Conservation (phyloP, 2,329 filamentous ascomycete genomes). For the Alternaria ventricosa region DNA sequence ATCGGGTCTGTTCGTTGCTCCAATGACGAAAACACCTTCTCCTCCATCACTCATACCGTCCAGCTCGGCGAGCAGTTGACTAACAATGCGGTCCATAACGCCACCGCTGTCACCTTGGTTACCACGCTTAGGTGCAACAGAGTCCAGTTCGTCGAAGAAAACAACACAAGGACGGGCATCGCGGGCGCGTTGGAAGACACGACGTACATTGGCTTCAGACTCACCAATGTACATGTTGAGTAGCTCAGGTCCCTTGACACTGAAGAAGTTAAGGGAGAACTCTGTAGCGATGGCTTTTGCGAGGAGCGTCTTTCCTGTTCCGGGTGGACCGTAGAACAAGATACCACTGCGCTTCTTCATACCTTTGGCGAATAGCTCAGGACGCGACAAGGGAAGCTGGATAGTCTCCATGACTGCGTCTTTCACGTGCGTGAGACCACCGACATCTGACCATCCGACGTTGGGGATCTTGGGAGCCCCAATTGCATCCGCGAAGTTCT, state of each 20-base stretch:
- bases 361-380: conserved; percentile 93
- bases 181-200: conserved; percentile 85
- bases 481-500: conserved; percentile 97
- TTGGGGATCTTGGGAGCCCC: conserved; percentile 98
- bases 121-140: conserved; percentile 92
- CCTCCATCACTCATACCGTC: conserved; percentile 97
- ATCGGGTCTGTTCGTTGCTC: conserved; percentile 93
- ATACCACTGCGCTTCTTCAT: conserved; percentile 98
- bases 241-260: conserved; percentile 87
- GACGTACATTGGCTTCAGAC: conserved; percentile 87
- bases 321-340: conserved; percentile 88
- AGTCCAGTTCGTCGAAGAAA: conserved; percentile 93
- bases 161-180: conserved; percentile 88
- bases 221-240: conserved; percentile 98
- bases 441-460: conserved; percentile 95
- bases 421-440: conserved; percentile 91
- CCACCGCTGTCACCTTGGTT: conserved; percentile 97
- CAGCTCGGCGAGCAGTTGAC: conserved; percentile 89
- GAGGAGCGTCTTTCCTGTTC: conserved; percentile 89
- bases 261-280: conserved; percentile 94
- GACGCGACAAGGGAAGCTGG: conserved; percentile 86
- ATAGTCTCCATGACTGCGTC: conserved; percentile 98
- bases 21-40: conserved; percentile 89
- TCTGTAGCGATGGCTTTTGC: conserved; percentile 94
- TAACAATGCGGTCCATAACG: conserved; percentile 98